Percentiles rank a stretch among this genome's conserved stretches.
phyloP scores from a whole-genome alignment of 768 basidiomycete genomes.

The Pilatotrama ljubarskyi region DNA sequence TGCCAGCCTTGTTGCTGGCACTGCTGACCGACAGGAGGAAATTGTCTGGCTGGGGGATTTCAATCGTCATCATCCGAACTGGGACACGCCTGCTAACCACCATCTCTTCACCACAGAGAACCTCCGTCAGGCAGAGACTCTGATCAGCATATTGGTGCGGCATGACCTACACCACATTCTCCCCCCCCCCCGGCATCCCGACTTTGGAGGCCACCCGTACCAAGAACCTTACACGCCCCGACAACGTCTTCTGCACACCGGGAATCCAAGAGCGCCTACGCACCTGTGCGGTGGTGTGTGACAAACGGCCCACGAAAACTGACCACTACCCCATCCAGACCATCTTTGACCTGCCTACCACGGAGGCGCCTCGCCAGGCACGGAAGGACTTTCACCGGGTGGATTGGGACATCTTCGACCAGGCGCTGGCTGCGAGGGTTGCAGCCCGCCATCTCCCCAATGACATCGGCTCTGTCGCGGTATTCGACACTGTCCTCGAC shows the following conservation, averaged over 20 bases:
- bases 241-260: slow-evolving; percentile 43
- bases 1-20: no score
- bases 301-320: slow-evolving; percentile 24
- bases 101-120: slow-evolving; percentile 38
- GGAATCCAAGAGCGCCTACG: slow-evolving; percentile 24
- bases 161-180: slow-evolving; percentile 37
- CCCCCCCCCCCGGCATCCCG: slow-evolving; percentile 34
- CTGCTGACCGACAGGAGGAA: slow-evolving; percentile 2
- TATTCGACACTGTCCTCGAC: slow-evolving; percentile 8
- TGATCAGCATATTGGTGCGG: slow-evolving; percentile 30
- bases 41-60: slow-evolving; percentile 40
- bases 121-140: slow-evolving; percentile 23
- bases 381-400: slow-evolving; percentile 31
- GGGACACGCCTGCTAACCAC: slow-evolving; percentile 36
- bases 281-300: slow-evolving; percentile 29
- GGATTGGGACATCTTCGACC: slow-evolving; percentile 35
- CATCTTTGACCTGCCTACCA: slow-evolving; percentile 26
- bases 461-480: background rate
- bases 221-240: slow-evolving; percentile 38
- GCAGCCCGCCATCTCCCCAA: background rate
- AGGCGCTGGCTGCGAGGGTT: slow-evolving; percentile 15
- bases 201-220: slow-evolving; percentile 35
- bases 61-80: slow-evolving; percentile 41
- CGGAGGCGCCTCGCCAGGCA: background rate
- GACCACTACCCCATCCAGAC: slow-evolving; percentile 51